Percentiles rank a stretch among this genome's conserved stretches.
Conservation (phyloP, 2,329 filamentous ascomycete genomes). For the Alternaria conjuncta region DNA sequence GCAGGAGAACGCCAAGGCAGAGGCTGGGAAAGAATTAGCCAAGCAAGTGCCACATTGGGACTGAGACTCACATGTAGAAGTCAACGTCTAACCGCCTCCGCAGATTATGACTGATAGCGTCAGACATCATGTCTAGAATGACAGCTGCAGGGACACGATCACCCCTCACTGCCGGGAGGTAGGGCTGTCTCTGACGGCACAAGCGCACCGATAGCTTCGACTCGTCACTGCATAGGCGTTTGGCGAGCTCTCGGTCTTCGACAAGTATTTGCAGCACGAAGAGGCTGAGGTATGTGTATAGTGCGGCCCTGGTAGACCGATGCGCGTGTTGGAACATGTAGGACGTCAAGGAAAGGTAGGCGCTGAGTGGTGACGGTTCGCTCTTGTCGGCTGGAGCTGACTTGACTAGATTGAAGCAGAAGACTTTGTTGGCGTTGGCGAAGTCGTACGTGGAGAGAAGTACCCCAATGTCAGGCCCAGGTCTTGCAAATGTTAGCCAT, state of each 20-base stretch:
- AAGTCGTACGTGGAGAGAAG: conserved; percentile 92
- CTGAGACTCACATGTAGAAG: conserved; percentile 69
- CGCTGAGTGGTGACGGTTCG: conserved; percentile 76
- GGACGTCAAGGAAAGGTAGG: conserved; percentile 85
- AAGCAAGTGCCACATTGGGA: not conserved
- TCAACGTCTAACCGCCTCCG: conserved; percentile 82
- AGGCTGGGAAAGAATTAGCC: conserved; percentile 56
- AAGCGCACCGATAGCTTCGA: conserved; percentile 76
- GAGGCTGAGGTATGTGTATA: conserved; percentile 85
- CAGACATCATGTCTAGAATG: conserved; percentile 85
- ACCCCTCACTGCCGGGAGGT: conserved; percentile 74
- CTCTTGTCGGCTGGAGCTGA: conserved; percentile 65
- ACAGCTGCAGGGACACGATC: conserved; percentile 77
- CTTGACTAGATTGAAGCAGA: conserved; percentile 83
- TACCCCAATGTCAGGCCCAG: conserved; percentile 77
- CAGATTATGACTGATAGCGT: conserved; percentile 93
- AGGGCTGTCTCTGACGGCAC: conserved; percentile 87
- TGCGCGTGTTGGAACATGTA: conserved; percentile 95
- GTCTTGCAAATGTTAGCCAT: conserved; percentile 59
- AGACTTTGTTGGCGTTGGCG: conserved; percentile 90
- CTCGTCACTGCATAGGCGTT: conserved; percentile 82
- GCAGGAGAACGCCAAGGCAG: conserved; percentile 79
- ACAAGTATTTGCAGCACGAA: conserved; percentile 85
- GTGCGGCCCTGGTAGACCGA: conserved; percentile 75
- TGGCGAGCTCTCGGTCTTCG: conserved; percentile 82